Base-by-base conservation (phyloP, 208 protist species). In the Crithidia acanthocephali region DNA sequence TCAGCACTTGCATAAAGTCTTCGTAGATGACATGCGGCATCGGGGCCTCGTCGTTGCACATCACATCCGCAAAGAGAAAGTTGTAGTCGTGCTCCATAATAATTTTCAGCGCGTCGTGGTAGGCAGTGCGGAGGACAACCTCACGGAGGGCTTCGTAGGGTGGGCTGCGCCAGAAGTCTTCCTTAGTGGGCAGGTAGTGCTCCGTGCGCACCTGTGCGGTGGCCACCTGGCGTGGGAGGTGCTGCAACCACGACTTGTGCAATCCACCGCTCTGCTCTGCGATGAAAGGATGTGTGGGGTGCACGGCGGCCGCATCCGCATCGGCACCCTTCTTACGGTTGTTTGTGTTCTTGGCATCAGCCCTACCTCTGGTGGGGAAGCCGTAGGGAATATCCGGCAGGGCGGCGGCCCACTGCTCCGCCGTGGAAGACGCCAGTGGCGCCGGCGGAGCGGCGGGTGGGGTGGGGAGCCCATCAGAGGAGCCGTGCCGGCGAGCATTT, bases 21-120 rank as follows among this genome's bases (percentile, higher is more conserved):
- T 95, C 89, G 76, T 97, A 97, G 56, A 97, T 68, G 15, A 95
- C 77, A 57, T 97, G 89, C 18, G 92, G 92, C 63, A 95, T 79
- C 23, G 92, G 92, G 13, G 88, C 92, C 57, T 93, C 90, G 25
- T 44, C 30, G 35, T 79, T 64, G 50, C 70, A 78, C 40, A 94
- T 67, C 13, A 94, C 47, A 22, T 80, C 71, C 0, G 79, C 44
- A 33, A 94, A 86, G n/a, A 94, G 69, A 64, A 92, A 88, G 28
- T 84, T 84, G 65, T 81, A 86, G 78, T 85, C 83, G 62, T 95
- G 86, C 71, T 93, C 84, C 80, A 86, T 88, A 63, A 95, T 86
- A 48, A 83, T 74, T 15, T 84, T 75, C 45, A 94, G 76, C 25
- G 70, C 80, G 25, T 90, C 85, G 57, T 92, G 81, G 72, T 94